Evolutionary conservation across 495 filamentous ascomycete species (phyloP), one percentile per base, ranked within the genome.

Genomic region (Neurospora intermedia): DNA sequence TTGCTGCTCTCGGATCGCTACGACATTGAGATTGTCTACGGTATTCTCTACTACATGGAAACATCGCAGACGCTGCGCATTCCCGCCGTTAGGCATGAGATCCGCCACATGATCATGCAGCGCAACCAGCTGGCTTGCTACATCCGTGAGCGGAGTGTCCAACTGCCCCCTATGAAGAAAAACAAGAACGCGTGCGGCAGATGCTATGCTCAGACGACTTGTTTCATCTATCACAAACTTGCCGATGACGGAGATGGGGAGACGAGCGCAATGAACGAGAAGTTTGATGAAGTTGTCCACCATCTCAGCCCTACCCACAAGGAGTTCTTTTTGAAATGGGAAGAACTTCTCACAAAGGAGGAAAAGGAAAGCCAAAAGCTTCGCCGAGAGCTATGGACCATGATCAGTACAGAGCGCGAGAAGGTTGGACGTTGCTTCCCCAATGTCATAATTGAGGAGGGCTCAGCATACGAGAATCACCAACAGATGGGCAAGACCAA

Each of bases 141-240:
- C 80, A 87, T 97, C 41, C 90, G 92, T n/a, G 89, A 94, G 72
- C 88, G 92, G 62, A 87, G 89, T 71, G 87, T 91, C 45, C 83
- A 86, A 74, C 87, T 98, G 41, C 96, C 96, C 31, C 88, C 90
- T 4, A 94, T 99, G 93, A 85, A 95, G 71, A 91, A 89, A 80
- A 91, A 89, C 77, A 84, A 90, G 54, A 88, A 91, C 78, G 85
- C 89, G 41, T 99, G 96, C 77, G 88, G 84, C 27, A 90, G 87
- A 72, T 99, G 96, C 78, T 99, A 97, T 80, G 93, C 93, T 2
- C 92, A 93, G 80, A 88, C 89, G 4, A 83, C 94, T 20, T 99
- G 96, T 78, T 96, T 98, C 78, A 89, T 96, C 70, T 99, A 98
- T 77, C 94, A 99, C 80, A 96, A 92, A 74, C 88, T 98, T n/a